Conservation (phyloP, 2,329 filamentous ascomycete species). For the Botryotinia convoluta region DNA sequence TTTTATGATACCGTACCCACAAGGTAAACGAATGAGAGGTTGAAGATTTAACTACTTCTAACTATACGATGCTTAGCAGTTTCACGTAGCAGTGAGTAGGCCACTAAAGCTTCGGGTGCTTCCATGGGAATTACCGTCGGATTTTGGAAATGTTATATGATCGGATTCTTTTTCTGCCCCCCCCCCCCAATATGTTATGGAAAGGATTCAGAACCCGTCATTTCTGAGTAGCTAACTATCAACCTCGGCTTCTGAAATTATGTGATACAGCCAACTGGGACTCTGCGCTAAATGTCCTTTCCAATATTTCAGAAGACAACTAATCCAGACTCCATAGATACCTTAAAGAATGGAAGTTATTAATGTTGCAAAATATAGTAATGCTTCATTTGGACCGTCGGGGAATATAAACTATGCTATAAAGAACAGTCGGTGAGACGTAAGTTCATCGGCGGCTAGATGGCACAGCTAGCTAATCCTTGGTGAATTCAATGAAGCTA, state of each 20-base stretch:
- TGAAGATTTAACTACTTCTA: rapidly evolving
- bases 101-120: neutral
- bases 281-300: neutral
- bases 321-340: neutral
- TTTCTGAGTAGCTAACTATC: neutral
- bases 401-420: neutral
- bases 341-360: neutral
- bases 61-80: neutral
- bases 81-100: rapidly evolving
- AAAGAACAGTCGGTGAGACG: neutral
- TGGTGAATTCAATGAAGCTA: neutral
- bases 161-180: neutral
- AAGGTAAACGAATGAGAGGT: neutral
- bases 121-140: neutral
- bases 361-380: neutral
- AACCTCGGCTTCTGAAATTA: neutral
- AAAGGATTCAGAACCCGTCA: neutral
- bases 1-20: neutral
- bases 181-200: neutral
- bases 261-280: neutral
- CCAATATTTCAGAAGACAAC: neutral
- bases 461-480: neutral
- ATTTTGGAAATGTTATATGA: neutral
- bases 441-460: neutral
- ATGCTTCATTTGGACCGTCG: neutral